phyloP scores from a whole-genome alignment of 192 early-diverging fungal species.

The Backusella liffmaniae region DNA sequence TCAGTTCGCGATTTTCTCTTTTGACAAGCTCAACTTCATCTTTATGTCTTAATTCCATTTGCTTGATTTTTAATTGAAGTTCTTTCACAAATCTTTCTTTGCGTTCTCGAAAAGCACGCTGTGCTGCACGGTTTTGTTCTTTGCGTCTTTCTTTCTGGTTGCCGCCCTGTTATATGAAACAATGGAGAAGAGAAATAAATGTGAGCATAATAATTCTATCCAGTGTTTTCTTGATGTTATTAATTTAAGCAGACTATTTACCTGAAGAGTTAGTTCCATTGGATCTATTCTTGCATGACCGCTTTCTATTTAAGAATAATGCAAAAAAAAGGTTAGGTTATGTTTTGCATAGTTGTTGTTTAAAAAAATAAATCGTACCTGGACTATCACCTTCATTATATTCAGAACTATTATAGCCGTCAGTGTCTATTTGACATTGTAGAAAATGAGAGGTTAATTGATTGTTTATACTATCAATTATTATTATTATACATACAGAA shows the following conservation, averaged over 20 bases:
- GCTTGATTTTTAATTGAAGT: slow-evolving; percentile 72
- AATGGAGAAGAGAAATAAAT: neutral
- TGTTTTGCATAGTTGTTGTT: neutral
- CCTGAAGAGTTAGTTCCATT: neutral
- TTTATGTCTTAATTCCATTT: slow-evolving; percentile 55
- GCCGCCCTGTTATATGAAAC: neutral
- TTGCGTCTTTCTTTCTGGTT: slow-evolving; percentile 26
- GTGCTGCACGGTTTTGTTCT: slow-evolving; percentile 30
- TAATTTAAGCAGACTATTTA: neutral
- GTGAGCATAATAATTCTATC: neutral
- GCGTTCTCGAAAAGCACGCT: slow-evolving; percentile 60
- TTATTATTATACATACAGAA: neutral
- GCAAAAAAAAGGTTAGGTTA: neutral
- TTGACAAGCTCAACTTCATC: slow-evolving; percentile 40
- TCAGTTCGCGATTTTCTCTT: slow-evolving; percentile 50
- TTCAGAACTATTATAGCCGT: neutral
- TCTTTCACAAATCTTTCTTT: slow-evolving; percentile 76
- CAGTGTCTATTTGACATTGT: neutral
- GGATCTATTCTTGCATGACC: neutral
- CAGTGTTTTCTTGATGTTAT: neutral
- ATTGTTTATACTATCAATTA: neutral
- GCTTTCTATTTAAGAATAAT: slow-evolving; percentile 2
- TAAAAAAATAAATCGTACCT: neutral
- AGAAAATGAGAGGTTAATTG: neutral
- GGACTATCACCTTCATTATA: slow-evolving; percentile 1